phyloP scores from a whole-genome alignment of 2,329 filamentous ascomycete species.

The Fusarium sp. region DNA sequence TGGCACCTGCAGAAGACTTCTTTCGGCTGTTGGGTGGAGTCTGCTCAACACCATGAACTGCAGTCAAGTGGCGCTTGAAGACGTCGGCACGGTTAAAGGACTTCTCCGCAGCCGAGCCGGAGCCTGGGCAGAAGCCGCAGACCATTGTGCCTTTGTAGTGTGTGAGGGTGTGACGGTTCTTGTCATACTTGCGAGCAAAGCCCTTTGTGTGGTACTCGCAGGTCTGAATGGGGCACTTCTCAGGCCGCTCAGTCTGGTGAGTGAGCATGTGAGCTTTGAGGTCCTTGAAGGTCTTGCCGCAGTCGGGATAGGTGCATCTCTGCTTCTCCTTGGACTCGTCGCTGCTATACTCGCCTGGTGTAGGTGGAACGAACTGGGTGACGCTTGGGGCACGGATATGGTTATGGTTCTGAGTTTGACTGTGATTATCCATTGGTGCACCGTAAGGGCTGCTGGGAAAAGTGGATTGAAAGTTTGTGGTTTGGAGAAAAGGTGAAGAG shows the following conservation, averaged over 20 bases:
- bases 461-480: slow-evolving; percentile 59
- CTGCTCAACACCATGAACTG: slow-evolving; percentile 91
- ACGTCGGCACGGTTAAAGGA: slow-evolving; percentile 95
- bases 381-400: slow-evolving; percentile 71
- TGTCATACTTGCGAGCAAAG: slow-evolving; percentile 95
- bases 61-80: slow-evolving; percentile 92
- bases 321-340: slow-evolving; percentile 72
- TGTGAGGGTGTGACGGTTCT: slow-evolving; percentile 91
- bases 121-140: slow-evolving; percentile 91
- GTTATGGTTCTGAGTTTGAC: slow-evolving; percentile 45
- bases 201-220: slow-evolving; percentile 94
- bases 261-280: slow-evolving; percentile 94
- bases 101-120: slow-evolving; percentile 88
- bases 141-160: slow-evolving; percentile 99
- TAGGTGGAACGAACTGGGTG: slow-evolving; percentile 71
- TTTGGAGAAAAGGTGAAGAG: slow-evolving; percentile 73
- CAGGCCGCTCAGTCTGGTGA: slow-evolving; percentile 87
- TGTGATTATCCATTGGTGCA: slow-evolving; percentile 53
- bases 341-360: slow-evolving; percentile 66
- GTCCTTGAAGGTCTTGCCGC: slow-evolving; percentile 87
- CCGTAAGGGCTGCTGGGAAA: slow-evolving; percentile 64
- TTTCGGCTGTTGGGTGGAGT: slow-evolving; percentile 90
- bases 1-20: slow-evolving; percentile 58
- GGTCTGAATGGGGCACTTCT: slow-evolving; percentile 91
- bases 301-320: slow-evolving; percentile 83